Conservation (phyloP, 2,329 filamentous ascomycete species). For the Trichoderma semiorbis region DNA sequence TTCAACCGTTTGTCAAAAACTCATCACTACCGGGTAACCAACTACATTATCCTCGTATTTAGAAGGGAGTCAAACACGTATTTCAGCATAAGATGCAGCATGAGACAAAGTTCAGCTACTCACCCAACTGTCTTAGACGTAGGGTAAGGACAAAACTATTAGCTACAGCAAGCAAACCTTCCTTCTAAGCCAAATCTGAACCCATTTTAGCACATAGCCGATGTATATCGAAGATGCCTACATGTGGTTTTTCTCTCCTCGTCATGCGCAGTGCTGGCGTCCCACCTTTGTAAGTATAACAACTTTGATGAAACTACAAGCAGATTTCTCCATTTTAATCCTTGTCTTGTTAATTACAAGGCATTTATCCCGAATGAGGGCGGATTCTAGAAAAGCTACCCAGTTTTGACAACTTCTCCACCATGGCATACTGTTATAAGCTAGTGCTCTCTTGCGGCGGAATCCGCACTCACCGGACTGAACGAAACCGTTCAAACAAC, state of each 20-base stretch:
- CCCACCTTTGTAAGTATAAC: not conserved
- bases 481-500: not conserved
- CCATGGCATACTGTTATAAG: not conserved
- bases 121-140: not conserved
- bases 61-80: not conserved
- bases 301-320: not conserved
- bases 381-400: not conserved
- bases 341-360: not conserved
- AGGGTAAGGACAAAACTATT: fast-evolving
- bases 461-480: not conserved
- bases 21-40: not conserved
- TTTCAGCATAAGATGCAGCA: not conserved
- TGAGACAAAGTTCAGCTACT: not conserved
- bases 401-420: not conserved
- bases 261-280: not conserved
- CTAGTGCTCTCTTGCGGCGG: not conserved
- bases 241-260: not conserved
- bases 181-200: no score
- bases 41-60: not conserved
- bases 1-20: not conserved
- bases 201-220: not conserved
- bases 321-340: not conserved
- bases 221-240: not conserved
- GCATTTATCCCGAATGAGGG: not conserved
- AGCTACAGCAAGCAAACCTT: not conserved